Conservation (phyloP, 1,284 basidiomycete species). For the Coniophora puteana region DNA sequence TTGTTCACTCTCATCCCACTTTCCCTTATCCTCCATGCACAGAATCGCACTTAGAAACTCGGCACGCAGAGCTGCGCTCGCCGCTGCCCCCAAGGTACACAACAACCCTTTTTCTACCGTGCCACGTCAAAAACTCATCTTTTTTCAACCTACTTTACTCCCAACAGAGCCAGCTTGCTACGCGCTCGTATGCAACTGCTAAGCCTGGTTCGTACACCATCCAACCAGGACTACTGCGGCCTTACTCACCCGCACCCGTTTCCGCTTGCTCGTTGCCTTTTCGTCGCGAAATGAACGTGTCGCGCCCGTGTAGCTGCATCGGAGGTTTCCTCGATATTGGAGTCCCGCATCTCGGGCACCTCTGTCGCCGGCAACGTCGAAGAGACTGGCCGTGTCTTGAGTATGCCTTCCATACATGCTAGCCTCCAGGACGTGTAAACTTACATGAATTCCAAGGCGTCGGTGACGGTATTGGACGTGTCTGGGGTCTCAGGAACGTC, state of each 20-base stretch:
- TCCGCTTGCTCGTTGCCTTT: slow-evolving; percentile 19
- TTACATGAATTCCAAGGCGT: slow-evolving; percentile 62
- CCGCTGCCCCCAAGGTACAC: slow-evolving; percentile 62
- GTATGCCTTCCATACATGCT: slow-evolving; percentile 45
- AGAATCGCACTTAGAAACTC: slow-evolving; percentile 85
- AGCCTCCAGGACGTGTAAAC: slow-evolving; percentile 1
- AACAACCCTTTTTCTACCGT: slow-evolving; percentile 17
- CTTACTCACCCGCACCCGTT: slow-evolving; percentile 11
- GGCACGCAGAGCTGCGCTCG: slow-evolving; percentile 69
- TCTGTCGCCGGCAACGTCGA: slow-evolving; percentile 91
- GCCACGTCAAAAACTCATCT: slow-evolving; percentile 15
- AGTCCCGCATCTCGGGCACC: slow-evolving; percentile 95
- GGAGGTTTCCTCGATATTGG: slow-evolving; percentile 98
- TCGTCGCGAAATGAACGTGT: slow-evolving; percentile 45
- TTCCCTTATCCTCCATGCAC: slow-evolving; percentile 68
- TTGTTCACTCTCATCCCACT: slow-evolving; percentile 37
- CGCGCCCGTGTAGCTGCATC: slow-evolving; percentile 73
- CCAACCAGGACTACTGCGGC: no score
- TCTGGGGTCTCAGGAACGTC: slow-evolving; percentile 91
- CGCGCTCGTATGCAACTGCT: slow-evolving; percentile 93
- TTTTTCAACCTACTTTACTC: slow-evolving; percentile 23
- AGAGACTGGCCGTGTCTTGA: slow-evolving; percentile 98
- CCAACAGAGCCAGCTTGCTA: slow-evolving; percentile 47
- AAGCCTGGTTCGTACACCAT: slow-evolving; percentile 79
- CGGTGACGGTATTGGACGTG: slow-evolving; percentile 99